These are phyloP conservation scores for Colletotrichum sp. DNA, from an alignment of 2,329 filamentous ascomycete genomes.

Conservation along the genomic window DNA sequence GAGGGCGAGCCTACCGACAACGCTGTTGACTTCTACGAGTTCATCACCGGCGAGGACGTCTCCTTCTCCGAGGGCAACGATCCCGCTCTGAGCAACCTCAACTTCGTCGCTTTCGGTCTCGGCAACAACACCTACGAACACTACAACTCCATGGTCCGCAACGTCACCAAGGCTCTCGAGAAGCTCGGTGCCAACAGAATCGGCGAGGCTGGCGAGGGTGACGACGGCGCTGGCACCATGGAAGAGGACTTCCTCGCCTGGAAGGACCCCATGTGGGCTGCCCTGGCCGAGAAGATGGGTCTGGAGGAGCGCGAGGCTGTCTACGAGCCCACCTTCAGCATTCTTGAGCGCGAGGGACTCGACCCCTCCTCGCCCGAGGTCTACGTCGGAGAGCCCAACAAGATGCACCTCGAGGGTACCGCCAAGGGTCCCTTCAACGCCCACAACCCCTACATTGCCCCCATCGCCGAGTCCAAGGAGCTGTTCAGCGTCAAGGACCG, in stretches of 20 bases:
- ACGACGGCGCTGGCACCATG: conserved; percentile 98
- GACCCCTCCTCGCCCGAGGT: conserved; percentile 79
- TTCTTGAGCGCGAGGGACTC: conserved; percentile 77
- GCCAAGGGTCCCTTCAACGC: conserved; percentile 92
- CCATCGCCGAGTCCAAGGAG: conserved; percentile 89
- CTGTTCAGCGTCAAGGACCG: conserved; percentile 87
- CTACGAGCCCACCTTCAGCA: conserved; percentile 90
- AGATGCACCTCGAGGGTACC: conserved; percentile 86
- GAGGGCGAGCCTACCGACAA: conserved; percentile 99
- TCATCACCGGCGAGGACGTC: conserved; percentile 82
- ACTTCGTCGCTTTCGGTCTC: conserved; percentile 93
- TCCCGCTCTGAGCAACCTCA: conserved; percentile 79
- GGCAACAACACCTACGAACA: conserved; percentile 99
- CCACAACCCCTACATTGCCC: conserved; percentile 96
- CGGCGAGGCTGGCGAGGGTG: conserved; percentile 89
- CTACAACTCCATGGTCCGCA: conserved; percentile 98
- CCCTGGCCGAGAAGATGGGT: conserved; percentile 80
- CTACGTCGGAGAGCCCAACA: conserved; percentile 95
- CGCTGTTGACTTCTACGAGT: conserved; percentile 98
- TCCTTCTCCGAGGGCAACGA: conserved; percentile 79
- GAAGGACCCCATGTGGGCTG: conserved; percentile 99
- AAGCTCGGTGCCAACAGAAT: conserved; percentile 86
- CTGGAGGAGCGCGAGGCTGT: conserved; percentile 95
- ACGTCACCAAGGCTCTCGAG: conserved; percentile 80
- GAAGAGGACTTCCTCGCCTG: conserved; percentile 98